Base-by-base conservation (phyloP, 2,329 filamentous ascomycete genomes). In the Alternaria sp. region DNA sequence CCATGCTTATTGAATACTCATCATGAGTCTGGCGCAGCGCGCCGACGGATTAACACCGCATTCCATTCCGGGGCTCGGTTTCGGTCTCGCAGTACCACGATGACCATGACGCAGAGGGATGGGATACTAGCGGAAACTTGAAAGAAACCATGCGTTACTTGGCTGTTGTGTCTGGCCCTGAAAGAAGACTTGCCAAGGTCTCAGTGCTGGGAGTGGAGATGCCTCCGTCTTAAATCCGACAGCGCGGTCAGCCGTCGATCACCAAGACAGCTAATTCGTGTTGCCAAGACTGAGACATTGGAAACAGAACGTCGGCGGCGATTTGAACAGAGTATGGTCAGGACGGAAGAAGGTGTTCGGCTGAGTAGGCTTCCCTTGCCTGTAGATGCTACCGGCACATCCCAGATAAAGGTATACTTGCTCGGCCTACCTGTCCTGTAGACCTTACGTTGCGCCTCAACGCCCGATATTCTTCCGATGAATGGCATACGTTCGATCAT, bases 401-500 rank as follows among this genome's bases (percentile, higher is more conserved):
- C 12, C 3, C 14, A 14, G 5, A 22, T 22, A 7, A 5, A 12
- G 11, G 38, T n/a, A 41, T 6, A 22, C 38, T 14, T 41, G 18
- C 38, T 22, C 18, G 11, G 18, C 11, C 38, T 41, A 41, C 11
- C 18, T 9, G 8, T 18, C 8, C n/a, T 18, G 18, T 16, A 34
- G 2, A 49, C 18, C 7, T 25, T 14, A 49, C 32, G 5, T 36
- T 20, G 18, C 32, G 18, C 18, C 5, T 32, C 11, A 49, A 32
- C 12, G 18, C 18, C 45, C 46, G 46, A 34, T 27, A 18, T 49
- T 32, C 2, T 18, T 3, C 45, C 28, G 46, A 36, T 20, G 4
- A 36, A 36, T n/a, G 14, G 20, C 9, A 36, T 59, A 62, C 30
- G 25, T 49, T 7, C 22, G 45, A 36, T 49, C 20, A 34, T 34